A percentile compares a stretch with the other conserved stretches of the same genome.
Evolutionary conservation across 1,284 basidiomycete species (phyloP).

Genomic region (Trichosporon faecale): DNA sequence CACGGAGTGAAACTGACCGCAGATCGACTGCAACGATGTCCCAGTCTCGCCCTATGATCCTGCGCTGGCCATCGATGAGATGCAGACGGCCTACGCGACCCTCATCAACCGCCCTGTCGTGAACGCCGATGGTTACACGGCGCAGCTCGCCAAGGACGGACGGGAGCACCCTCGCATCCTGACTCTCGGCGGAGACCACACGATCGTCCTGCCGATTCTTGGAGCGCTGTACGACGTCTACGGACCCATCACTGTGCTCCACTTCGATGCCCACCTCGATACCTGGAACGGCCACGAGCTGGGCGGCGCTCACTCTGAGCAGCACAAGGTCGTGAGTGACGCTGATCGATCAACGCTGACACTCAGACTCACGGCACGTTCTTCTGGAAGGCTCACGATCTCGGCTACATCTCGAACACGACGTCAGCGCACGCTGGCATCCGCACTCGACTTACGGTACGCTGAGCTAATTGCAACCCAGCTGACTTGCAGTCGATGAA

Average conservation of each 20-base stretch:
- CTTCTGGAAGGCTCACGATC: constrained; percentile 53
- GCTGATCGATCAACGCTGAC: constrained; percentile 25
- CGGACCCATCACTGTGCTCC: constrained; percentile 51
- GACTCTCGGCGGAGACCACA: constrained; percentile 54
- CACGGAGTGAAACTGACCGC: background rate
- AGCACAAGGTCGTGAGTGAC: constrained; percentile 26
- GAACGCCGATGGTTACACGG: constrained; percentile 14
- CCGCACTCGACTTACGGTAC: constrained; percentile 41
- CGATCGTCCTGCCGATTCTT: constrained; percentile 53
- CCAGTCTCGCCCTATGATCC: constrained; percentile 53
- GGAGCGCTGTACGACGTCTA: constrained; percentile 48
- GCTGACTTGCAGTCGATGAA: constrained; percentile 16
- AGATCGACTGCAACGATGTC: constrained; percentile 52
- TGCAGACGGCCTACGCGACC: constrained; percentile 45
- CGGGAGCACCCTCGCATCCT: constrained; percentile 51
- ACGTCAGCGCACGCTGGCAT: constrained; percentile 60
- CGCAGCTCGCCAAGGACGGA: constrained; percentile 35
- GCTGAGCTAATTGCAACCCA: background rate
- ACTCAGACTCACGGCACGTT: constrained; percentile 44
- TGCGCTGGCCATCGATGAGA: constrained; percentile 51
- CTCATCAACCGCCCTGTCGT: constrained; percentile 22
- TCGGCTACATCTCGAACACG: constrained; percentile 53
- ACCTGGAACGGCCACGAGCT: constrained; percentile 50
- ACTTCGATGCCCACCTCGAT: constrained; percentile 47
- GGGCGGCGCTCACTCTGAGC: constrained; percentile 23